Conservation (phyloP, 208 protist genomes). For the Leishmania amazonensis region DNA sequence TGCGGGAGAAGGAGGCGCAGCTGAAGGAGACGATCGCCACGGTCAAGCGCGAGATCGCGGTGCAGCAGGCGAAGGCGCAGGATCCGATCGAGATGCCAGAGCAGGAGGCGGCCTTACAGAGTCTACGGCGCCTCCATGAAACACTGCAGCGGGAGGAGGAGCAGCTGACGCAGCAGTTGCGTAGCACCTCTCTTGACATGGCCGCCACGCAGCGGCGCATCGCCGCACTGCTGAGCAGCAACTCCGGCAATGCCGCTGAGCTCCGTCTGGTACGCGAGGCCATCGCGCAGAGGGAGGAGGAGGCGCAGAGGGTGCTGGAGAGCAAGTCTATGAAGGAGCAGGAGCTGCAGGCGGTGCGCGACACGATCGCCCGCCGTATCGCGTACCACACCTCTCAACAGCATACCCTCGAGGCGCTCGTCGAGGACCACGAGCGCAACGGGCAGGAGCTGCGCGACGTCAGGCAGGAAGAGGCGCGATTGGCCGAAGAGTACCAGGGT, state of each 20-base stretch:
- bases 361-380: conserved; percentile 49
- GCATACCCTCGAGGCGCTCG: conserved; percentile 59
- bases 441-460: conserved; percentile 44
- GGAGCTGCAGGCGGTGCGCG: conserved; percentile 69
- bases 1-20: conserved; percentile 93
- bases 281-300: conserved; percentile 54
- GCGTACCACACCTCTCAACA: conserved; percentile 40
- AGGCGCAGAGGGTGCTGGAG: conserved; percentile 58
- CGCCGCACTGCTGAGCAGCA: conserved; percentile 46
- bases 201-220: conserved; percentile 50
- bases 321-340: conserved; percentile 81
- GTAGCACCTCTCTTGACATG: conserved; percentile 57
- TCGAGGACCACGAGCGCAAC: conserved; percentile 53
- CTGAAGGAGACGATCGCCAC: conserved; percentile 94
- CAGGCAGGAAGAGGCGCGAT: conserved; percentile 45
- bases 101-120: conserved; percentile 95
- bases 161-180: conserved; percentile 50
- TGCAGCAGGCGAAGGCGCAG: conserved; percentile 88
- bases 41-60: conserved; percentile 94
- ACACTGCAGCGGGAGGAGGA: conserved; percentile 94
- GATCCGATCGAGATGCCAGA: conserved; percentile 88
- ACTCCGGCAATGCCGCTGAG: conserved; percentile 51
- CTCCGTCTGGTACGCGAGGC: conserved; percentile 43
- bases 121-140: conserved; percentile 90
- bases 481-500: conserved; percentile 84